Evolutionary conservation across 139 green algal species (phyloP), one percentile per base, ranked within the genome.

Genomic region (Auxenochlorella protothecoides): DNA sequence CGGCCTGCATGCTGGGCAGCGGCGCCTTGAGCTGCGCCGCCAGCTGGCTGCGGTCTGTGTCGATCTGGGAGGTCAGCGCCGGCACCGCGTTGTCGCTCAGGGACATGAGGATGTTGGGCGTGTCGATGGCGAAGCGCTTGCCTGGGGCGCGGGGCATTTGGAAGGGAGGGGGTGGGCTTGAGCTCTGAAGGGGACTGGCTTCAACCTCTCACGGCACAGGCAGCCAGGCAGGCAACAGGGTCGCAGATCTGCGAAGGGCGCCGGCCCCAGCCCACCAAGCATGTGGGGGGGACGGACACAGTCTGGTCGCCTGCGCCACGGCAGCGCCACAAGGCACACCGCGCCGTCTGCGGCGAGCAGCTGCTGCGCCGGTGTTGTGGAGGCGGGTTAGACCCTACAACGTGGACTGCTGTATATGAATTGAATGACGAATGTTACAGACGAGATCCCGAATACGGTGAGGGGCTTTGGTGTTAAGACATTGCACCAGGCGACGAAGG

Each of bases 101-200:
- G 57, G 57, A 62, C 10, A 6, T 9, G 63, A 27, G 56, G 16
- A 66, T 55, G 11, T 15, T 56, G 51, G 74, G 51, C 4, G 73
- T 68, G 59, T 90, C 86, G 10, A 91, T 79, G 5, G 92, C 87
- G 78, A 93, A 90, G 15, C 85, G 76, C 63, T 93, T 93, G 59
- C 75, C 71, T 75, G 71, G 57, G 57, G 57, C 9, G 57, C 10
- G 9, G 57, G 9, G 57, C 10, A 62, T 2, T 44, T 44, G 27
- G 27, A 44, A 44, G 27, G 27, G 1, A 1, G 27, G 27, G 27
- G 27, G 27, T 44, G 27, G 27, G 27, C 27, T 44, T 44, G 27
- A 1, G 27, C 27, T 44, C 27, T 44, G 27, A 44, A 44, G 27
- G 27, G 27, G 27, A 44, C 27, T 44, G 27, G 27, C 27, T 44